phyloP scores from a whole-genome alignment of 495 filamentous ascomycete genomes.

The Tuber aestivum region DNA sequence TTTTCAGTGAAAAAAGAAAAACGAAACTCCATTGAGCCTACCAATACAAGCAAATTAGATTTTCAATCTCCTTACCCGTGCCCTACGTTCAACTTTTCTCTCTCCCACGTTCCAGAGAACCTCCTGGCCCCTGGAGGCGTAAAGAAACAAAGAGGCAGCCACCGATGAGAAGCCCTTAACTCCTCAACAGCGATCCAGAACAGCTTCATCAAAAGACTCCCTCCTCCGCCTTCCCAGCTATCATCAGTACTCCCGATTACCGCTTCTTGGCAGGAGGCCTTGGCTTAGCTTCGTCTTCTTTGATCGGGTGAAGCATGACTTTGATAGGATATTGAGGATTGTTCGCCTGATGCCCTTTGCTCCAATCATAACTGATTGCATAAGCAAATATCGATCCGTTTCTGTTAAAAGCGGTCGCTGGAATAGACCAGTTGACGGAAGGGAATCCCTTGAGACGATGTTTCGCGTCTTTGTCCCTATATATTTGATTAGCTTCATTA shows the following conservation, averaged over 20 bases:
- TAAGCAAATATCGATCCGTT: constrained; percentile 82
- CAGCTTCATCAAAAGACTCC: background rate
- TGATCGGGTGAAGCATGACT: constrained; percentile 81
- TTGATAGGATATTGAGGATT: constrained; percentile 65
- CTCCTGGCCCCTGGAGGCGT: background rate
- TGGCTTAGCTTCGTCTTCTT: constrained; percentile 74
- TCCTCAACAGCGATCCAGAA: background rate
- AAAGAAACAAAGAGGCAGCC: background rate
- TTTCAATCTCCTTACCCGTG: background rate
- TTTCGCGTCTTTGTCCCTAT: constrained; percentile 73
- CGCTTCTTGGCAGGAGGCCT: constrained; percentile 49
- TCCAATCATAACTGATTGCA: constrained; percentile 91
- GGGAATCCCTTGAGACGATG: constrained; percentile 87
- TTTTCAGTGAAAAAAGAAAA: background rate
- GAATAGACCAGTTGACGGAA: constrained; percentile 73
- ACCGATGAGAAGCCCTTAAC: background rate
- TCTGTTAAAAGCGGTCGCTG: constrained; percentile 68
- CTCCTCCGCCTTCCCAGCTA: background rate
- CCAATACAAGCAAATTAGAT: background rate
- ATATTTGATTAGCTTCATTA: background rate
- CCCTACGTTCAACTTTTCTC: background rate
- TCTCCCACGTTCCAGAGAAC: background rate
- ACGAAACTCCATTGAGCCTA: background rate
- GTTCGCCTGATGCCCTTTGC: constrained; percentile 74
- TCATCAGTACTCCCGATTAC: constrained; percentile 7